Evolutionary conservation across 371 early-diverging fungal species (phyloP), one percentile per base, ranked within the genome.

Genomic region (Apophysomyces ossiformis): DNA sequence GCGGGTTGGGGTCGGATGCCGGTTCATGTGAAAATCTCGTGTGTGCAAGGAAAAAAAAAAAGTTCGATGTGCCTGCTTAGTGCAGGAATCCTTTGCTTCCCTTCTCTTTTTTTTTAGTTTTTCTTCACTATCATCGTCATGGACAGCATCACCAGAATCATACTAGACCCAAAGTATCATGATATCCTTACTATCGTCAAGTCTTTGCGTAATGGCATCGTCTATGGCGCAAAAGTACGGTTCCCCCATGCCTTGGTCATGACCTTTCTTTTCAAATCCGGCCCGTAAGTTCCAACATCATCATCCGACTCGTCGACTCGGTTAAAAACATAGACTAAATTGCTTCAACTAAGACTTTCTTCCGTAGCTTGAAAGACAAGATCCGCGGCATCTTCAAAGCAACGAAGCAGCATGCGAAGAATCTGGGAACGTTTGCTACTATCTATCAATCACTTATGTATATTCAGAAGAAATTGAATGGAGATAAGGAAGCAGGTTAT

Each of bases 231-330:
- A 43, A 96, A 97, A 77, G 91, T 98, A 58, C 84, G 99, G 50
- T 97, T 98, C 68, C 99, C 99, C 32, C 98, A 98, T 78, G 99
- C 99, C 11, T 79, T 98, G 0, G 97, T 98, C 64, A 98, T 98
- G 99, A 95, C 98, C 26, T 82, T 97, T 68, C 83, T 98, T 65
- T 98, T 98, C 83, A 89, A 97, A 38, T 76, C 83, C 36, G 95
- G 93, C 65, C 90, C 89, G 95, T 96, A 89, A 75, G 86, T 72
- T 37, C 5, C 11, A 37, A 45, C 15, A 35, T 47, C 15, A 35
- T 47, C 50, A 16, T 37, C 41, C n/a, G 59, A 12, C 1, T 21
- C 26, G 54, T 32, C 16, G 4, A n/a, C 1, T 50, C 50, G 62
- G 45, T 18, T 37, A 26, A 26, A 21, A 26, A 26, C 50, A 35